These are phyloP conservation scores for Knufia petricola DNA, from an alignment of 2,329 filamentous ascomycete genomes.

Conservation along the genomic window DNA sequence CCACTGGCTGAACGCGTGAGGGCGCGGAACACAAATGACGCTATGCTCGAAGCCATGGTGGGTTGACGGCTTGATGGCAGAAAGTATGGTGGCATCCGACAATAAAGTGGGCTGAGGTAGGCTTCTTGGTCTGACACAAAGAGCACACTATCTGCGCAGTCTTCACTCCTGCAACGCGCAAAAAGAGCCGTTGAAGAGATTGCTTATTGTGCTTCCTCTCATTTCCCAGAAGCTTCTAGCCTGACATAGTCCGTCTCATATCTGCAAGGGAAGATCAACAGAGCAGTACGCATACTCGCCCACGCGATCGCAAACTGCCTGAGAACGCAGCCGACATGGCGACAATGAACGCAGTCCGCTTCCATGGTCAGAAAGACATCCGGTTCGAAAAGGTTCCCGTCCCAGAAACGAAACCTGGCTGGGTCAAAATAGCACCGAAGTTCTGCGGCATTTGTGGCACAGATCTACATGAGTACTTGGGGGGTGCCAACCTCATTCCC, in stretches of 20 bases:
- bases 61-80: background rate
- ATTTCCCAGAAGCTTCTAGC: too few species aligned
- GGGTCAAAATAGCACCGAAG: constrained; percentile 31
- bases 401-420: constrained; percentile 31
- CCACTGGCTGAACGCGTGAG: background rate
- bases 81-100: background rate
- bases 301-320: too few species aligned
- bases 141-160: too few species aligned
- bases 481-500: constrained; percentile 41
- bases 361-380: constrained; percentile 37
- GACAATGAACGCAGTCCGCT: constrained; percentile 39
- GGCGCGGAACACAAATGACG: background rate
- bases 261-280: too few species aligned
- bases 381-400: constrained; percentile 35
- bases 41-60: background rate
- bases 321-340: background rate
- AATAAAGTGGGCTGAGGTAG: background rate
- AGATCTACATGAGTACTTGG: constrained; percentile 40
- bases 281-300: too few species aligned
- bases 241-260: too few species aligned
- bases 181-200: too few species aligned
- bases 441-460: constrained; percentile 27
- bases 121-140: background rate
- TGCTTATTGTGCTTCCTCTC: too few species aligned
- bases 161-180: too few species aligned